phyloP scores from a whole-genome alignment of 192 early-diverging fungal species.

The Coemansia aciculifera region DNA sequence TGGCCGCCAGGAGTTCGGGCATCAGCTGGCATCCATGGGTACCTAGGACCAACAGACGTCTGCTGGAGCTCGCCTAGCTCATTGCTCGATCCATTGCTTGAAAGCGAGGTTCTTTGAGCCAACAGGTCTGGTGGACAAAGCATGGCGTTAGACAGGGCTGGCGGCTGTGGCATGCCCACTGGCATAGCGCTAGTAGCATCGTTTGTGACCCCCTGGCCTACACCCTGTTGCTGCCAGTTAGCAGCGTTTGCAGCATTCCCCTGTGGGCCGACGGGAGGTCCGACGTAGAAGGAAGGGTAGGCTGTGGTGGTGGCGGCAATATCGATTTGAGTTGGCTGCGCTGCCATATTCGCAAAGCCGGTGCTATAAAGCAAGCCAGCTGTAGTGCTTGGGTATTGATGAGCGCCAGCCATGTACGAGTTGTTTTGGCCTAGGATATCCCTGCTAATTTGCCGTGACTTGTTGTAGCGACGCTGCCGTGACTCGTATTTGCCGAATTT shows the following conservation, averaged over 20 bases:
- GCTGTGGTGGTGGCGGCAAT: background rate
- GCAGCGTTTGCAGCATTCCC: conserved; percentile 2
- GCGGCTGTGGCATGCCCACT: conserved; percentile 6
- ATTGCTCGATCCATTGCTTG: conserved; percentile 21
- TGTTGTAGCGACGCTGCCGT: conserved; percentile 51
- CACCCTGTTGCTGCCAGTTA: conserved; percentile 7
- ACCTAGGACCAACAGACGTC: conserved; percentile 8
- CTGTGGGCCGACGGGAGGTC: conserved; percentile 1
- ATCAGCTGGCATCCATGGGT: conserved; percentile 6
- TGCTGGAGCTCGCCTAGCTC: conserved; percentile 17
- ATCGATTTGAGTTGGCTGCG: background rate
- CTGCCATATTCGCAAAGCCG: background rate
- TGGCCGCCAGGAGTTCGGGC: background rate
- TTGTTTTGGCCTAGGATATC: background rate
- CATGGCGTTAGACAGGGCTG: conserved; percentile 1
- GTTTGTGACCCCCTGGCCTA: background rate
- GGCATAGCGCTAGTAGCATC: background rate
- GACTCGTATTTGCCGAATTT: conserved; percentile 55
- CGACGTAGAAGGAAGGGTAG: conserved; percentile 11
- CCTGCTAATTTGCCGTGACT: conserved; percentile 10
- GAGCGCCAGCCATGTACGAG: background rate
- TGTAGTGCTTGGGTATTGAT: background rate
- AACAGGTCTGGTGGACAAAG: conserved; percentile 11
- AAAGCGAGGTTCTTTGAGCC: conserved; percentile 30
- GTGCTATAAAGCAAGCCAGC: background rate